Base-by-base conservation (phyloP, 1,284 basidiomycete species). In the Ceratobasidium papillatum region DNA sequence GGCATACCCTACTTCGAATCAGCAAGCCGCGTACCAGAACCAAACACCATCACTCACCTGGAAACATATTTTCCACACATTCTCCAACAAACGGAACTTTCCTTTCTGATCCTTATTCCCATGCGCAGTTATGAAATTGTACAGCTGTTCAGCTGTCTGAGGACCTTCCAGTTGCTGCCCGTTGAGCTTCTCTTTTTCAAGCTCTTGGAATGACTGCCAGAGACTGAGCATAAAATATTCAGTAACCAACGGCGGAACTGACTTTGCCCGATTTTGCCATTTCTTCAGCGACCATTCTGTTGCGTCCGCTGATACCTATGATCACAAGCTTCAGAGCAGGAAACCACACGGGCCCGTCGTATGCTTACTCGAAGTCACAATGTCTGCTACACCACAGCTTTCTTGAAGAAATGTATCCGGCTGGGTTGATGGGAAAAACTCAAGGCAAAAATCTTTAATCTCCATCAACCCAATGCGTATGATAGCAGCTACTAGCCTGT, bases 321-420 rank as follows among this genome's bases (percentile, higher is more conserved):
- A 41, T 19, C 22, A 2, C 32, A 7, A 22, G 34, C 34, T 52
- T 14, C 11, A 56, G 38, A 41, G 7, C 11, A 17, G 7, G 22
- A 5, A 9, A 45, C 19, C 25, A 68, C 2, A 17, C 2, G 27
- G 2, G 11, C 12, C 5, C 2, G 45, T 36, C 5, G 14, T n/a
- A 30, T 14, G 43, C 75, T 51, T 47, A 76, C 75, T 75, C 11
- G 78, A 85, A 0, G 83, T 84, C 12, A 87, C 88, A 81, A 88
- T 87, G 80, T 89, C 88, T 43, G 87, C 88, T 56, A 89, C 82
- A 75, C 88, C 88, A 86, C 87, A 22, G 79, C 85, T 82, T 85
- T 86, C 81, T 81, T 84, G 73, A 82, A 83, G 78, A 87, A 88
- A 65, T 0, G 86, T 88, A 43, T 84, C 83, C 5, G 84, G 79